phyloP scores from a whole-genome alignment of 352 stramenopile species.

The Phytopythium litorale region DNA sequence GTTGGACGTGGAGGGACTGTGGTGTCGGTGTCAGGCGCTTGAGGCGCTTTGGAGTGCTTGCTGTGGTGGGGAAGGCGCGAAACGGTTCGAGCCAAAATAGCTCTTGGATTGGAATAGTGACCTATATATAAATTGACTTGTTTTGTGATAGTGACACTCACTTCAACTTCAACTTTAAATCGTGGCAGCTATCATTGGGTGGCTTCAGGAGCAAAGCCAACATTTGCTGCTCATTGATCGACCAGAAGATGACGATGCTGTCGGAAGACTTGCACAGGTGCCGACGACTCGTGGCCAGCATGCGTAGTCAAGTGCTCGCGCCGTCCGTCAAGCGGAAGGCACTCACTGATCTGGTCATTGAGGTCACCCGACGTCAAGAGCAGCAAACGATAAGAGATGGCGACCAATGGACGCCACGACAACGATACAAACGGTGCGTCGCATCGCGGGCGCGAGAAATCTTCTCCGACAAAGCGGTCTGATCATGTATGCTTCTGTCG shows the following conservation, averaged over 20 bases:
- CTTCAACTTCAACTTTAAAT: neutral
- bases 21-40: neutral
- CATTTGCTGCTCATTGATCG: neutral
- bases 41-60: no score
- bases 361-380: constrained; percentile 7
- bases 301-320: constrained; percentile 41
- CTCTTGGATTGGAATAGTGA: neutral
- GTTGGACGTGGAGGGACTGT: neutral
- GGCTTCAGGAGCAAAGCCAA: neutral
- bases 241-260: constrained; percentile 3
- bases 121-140: neutral
- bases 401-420: constrained; percentile 13
- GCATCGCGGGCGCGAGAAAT: neutral
- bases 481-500: constrained; percentile 7
- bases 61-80: neutral
- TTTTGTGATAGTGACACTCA: neutral
- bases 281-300: constrained; percentile 41
- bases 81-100: constrained; percentile 2
- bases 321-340: constrained; percentile 38
- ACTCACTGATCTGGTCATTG: constrained; percentile 21
- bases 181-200: neutral
- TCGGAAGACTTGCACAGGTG: constrained; percentile 45
- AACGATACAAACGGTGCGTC: constrained; percentile 26
- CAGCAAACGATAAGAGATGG: neutral
- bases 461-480: constrained; percentile 6